phyloP scores from a whole-genome alignment of 805 yeast genomes.

The Suhomyces sp. region DNA sequence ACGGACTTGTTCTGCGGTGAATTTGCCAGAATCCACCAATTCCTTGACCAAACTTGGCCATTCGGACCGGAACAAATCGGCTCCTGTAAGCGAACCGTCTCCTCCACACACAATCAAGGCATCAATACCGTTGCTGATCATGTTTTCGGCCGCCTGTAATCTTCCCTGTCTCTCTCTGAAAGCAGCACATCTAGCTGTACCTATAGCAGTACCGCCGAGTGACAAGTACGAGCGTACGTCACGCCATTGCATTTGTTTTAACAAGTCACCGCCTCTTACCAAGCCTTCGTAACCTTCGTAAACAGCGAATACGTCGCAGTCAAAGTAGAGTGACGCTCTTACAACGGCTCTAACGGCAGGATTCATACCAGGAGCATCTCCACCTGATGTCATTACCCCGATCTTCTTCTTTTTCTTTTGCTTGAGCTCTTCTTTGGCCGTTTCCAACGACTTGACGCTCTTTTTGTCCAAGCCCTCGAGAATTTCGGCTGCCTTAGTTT shows the following conservation, averaged over 20 bases:
- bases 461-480: slow-evolving; percentile 11
- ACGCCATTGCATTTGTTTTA: slow-evolving; percentile 62
- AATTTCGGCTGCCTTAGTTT: slow-evolving; percentile 21
- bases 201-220: slow-evolving; percentile 74
- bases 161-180: slow-evolving; percentile 68
- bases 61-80: slow-evolving; percentile 70
- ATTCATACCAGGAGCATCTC: slow-evolving; percentile 82
- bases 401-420: slow-evolving; percentile 43
- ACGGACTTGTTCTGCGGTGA: slow-evolving; percentile 45
- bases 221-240: slow-evolving; percentile 70
- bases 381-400: slow-evolving; percentile 80
- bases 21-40: slow-evolving; percentile 42
- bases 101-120: slow-evolving; percentile 81
- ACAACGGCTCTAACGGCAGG: slow-evolving; percentile 73
- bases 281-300: slow-evolving; percentile 76
- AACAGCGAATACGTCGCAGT: slow-evolving; percentile 64
- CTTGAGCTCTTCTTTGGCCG: neutral
- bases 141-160: slow-evolving; percentile 57
- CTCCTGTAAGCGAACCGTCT: slow-evolving; percentile 81
- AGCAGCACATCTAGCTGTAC: slow-evolving; percentile 71
- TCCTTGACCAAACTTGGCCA: slow-evolving; percentile 73
- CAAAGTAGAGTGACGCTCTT: slow-evolving; percentile 60
- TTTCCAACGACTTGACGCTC: neutral
- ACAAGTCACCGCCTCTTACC: slow-evolving; percentile 60
- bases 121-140: slow-evolving; percentile 70